Evolutionary conservation across 2,329 filamentous ascomycete species (phyloP), one percentile per base, ranked within the genome.

Genomic region (Penicillium sp.): DNA sequence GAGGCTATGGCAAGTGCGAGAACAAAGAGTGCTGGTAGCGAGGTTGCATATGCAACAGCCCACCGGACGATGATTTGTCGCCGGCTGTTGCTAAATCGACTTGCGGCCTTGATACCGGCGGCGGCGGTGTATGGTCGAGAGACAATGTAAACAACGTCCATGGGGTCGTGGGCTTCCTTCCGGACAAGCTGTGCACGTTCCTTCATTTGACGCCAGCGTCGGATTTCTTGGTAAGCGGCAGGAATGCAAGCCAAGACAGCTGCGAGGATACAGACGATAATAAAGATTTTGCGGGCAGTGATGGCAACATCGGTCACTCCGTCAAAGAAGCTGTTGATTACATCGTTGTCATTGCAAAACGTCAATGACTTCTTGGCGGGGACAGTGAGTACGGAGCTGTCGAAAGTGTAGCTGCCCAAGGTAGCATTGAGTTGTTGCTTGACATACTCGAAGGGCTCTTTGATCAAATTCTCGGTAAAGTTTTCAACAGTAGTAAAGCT

Each of bases 61-160:
- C 93, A 97, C 60, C 93, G 86, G 10, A 87, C 82, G 43, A 96
- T 82, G 46, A 90, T 84, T 72, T 91, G 88, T 51, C 85, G 83
- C 64, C 88, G 82, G 68, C 75, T 75, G 77, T 83, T 84, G 60
- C 71, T 73, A 75, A 93, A 86, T 56, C 79, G 82, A 51, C 82
- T 83, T 7, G 90, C 85, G 21, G 90, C 65, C 75, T 84, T 88
- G 71, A 96, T 83, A 41, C 93, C 93, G 27, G 83, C 77, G 2
- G 82, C 82, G 1, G 91, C 85, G 1, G 91, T 90, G 65, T 88
- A 86, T 1, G 93, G 92, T 22, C 91, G 86, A 33, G 91, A 93
- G 31, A 89, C 86, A 63, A 97, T 89, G 75, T 97, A 96, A 43
- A 96, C 85, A 35, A 93, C 86, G 70, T 98, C 93, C 82, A 96